phyloP scores from a whole-genome alignment of 345 rosid genomes.

The Syzygium oleosum region DNA sequence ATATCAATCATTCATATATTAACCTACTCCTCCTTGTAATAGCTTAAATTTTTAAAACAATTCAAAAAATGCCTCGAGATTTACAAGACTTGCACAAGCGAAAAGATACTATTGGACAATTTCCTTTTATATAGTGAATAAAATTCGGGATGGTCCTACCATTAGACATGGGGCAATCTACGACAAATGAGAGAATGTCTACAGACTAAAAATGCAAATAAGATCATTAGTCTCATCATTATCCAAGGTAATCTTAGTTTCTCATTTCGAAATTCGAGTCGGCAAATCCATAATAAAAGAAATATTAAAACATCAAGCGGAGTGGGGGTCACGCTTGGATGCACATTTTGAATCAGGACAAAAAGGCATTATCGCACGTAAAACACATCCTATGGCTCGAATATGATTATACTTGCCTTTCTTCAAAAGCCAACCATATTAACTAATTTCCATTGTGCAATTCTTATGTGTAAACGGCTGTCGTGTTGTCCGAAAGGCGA shows the following conservation, averaged over 20 bases:
- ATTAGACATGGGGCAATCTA: neutral
- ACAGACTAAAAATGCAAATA: neutral
- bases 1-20: too few species aligned
- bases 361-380: neutral
- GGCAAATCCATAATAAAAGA: neutral
- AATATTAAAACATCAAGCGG: neutral
- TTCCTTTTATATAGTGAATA: neutral
- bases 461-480: neutral
- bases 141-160: neutral
- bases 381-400: neutral
- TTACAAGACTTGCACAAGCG: too few species aligned
- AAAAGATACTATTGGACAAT: too few species aligned
- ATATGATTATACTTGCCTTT: neutral
- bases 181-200: neutral
- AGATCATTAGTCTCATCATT: neutral
- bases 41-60: too few species aligned
- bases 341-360: neutral
- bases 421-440: neutral
- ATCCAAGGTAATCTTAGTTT: neutral
- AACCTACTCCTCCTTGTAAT: too few species aligned
- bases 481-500: neutral
- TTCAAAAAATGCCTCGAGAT: too few species aligned
- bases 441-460: neutral
- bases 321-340: neutral
- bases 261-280: neutral